These are phyloP conservation scores for Tricholoma matsutake DNA, from an alignment of 768 basidiomycete genomes.

Conservation along the genomic window DNA sequence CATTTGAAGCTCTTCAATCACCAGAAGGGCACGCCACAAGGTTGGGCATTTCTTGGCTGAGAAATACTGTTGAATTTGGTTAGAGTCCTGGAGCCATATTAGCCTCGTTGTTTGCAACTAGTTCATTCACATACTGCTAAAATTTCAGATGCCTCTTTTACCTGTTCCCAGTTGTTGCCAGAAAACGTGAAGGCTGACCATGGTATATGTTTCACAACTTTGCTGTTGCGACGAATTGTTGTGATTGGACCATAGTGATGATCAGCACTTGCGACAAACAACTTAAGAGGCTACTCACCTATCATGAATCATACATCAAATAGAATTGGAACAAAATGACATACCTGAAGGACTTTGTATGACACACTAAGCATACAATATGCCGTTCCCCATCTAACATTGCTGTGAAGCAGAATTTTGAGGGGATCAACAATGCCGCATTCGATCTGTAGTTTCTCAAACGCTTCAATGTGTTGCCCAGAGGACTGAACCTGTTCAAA, in stretches of 20 bases:
- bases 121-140: conserved; percentile 2
- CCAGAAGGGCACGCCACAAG: conserved; percentile 21
- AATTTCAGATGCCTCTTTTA: background rate
- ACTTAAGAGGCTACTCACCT: background rate
- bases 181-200: too few relatives aligned
- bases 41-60: conserved; percentile 22
- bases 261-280: background rate
- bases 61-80: conserved; percentile 20
- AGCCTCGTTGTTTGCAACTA: background rate
- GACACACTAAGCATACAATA: too few relatives aligned
- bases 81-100: conserved; percentile 15
- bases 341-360: background rate
- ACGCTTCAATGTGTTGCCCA: background rate
- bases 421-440: too few relatives aligned
- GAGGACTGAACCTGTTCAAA: conserved; percentile 11
- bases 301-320: background rate
- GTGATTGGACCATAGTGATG: background rate
- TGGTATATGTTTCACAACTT: too few relatives aligned
- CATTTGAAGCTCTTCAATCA: too few relatives aligned
- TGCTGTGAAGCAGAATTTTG: too few relatives aligned
- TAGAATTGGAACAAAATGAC: background rate
- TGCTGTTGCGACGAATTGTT: background rate
- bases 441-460: too few relatives aligned
- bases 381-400: too few relatives aligned
- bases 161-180: background rate